Conservation (phyloP, 148 eudicot species). For the Cornus suecica region DNA sequence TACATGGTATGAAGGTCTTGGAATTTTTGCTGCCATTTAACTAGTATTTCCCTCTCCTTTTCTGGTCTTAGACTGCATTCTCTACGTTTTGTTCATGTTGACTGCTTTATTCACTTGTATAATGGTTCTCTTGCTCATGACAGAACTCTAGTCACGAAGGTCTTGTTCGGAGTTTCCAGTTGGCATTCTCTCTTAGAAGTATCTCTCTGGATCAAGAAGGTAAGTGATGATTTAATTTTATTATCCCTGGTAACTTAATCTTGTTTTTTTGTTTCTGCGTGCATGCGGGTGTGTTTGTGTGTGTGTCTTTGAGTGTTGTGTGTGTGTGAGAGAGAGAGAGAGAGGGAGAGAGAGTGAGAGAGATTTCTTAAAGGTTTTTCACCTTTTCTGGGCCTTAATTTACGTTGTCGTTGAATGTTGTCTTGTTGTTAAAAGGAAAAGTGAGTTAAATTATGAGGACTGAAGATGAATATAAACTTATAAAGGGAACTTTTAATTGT, state of each 20-base stretch:
- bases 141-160: conserved; percentile 76
- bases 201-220: conserved; percentile 74
- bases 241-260: not conserved
- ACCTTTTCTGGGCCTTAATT: not conserved
- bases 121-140: conserved; percentile 19
- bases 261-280: too few relatives aligned
- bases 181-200: conserved; percentile 77
- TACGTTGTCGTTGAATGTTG: not conserved
- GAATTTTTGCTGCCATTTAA: not conserved
- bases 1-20: not conserved
- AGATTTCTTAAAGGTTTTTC: not conserved
- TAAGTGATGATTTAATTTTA: conserved; percentile 15
- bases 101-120: conserved; percentile 9
- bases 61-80: not conserved
- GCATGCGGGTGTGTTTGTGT: too few relatives aligned
- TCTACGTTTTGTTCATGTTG: not conserved
- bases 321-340: not conserved
- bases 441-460: not conserved
- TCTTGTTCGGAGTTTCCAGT: conserved; percentile 76
- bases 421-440: not conserved
- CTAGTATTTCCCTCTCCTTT: not conserved
- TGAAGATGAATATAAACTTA: not conserved
- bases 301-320: too few relatives aligned
- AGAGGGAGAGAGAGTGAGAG: not conserved
- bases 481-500: too few relatives aligned